A percentile compares a stretch with the other conserved stretches of the same genome.
Evolutionary conservation across 2,329 filamentous ascomycete species (phyloP).

Genomic region (Neopestalotiopsis clavispora): DNA sequence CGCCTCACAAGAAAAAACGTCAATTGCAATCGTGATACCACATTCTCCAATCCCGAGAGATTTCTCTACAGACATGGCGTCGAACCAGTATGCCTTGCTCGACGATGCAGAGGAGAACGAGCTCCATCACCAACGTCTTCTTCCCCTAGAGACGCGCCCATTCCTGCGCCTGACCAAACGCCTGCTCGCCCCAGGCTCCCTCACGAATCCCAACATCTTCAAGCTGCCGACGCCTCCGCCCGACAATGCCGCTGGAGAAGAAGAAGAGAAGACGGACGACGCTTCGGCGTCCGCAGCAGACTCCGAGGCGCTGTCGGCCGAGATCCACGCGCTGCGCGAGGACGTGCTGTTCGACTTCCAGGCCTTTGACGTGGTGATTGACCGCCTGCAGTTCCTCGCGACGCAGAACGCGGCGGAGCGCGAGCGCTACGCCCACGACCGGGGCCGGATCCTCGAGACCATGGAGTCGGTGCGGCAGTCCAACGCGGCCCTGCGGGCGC

Average conservation of each 20-base stretch:
- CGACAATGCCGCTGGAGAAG: constrained; percentile 43
- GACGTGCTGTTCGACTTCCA: constrained; percentile 89
- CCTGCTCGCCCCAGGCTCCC: constrained; percentile 70
- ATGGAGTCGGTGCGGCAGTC: constrained; percentile 79
- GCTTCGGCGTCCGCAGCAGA: constrained; percentile 19
- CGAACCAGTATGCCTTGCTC: constrained; percentile 53
- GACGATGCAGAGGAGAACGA: constrained; percentile 80
- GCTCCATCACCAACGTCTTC: constrained; percentile 84
- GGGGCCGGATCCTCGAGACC: constrained; percentile 76
- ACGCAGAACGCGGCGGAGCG: constrained; percentile 84
- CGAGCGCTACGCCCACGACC: constrained; percentile 80
- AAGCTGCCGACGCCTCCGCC: constrained; percentile 71
- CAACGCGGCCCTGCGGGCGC: constrained; percentile 72
- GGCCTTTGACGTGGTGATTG: constrained; percentile 83
- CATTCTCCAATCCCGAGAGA: neutral
- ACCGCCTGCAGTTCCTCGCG: constrained; percentile 85
- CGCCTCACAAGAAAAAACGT: neutral
- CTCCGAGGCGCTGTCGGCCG: constrained; percentile 27
- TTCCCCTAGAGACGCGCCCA: constrained; percentile 89
- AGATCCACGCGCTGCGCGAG: constrained; percentile 64
- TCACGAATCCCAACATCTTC: constrained; percentile 57
- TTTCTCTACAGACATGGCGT: constrained; percentile 27
- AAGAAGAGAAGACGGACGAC: constrained; percentile 36
- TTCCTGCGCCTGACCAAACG: constrained; percentile 89
- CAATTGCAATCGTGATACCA: neutral